Evolutionary conservation across 306 rosid genomes (phyloP).

Genomic region (Medicago arabica): DNA sequence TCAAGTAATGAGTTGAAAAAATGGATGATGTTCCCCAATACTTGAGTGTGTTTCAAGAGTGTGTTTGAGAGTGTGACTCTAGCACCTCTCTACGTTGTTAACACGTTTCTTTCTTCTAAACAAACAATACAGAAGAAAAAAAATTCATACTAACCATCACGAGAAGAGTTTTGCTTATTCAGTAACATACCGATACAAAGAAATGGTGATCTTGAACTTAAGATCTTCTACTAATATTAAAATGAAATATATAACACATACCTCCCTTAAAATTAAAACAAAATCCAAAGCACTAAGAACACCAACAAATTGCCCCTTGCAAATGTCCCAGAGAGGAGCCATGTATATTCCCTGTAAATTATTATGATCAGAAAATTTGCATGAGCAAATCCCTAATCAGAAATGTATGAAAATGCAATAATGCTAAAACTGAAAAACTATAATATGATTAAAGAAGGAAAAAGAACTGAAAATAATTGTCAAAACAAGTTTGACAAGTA

Average conservation of each 20-base stretch:
- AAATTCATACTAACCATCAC: constrained; percentile 3
- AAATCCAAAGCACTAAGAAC: constrained; percentile 85
- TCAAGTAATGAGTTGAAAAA: too few relatives aligned
- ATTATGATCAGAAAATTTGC: constrained; percentile 41
- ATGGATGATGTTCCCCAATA: too few relatives aligned
- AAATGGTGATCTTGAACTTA: constrained; percentile 30
- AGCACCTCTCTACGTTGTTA: too few relatives aligned
- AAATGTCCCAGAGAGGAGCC: constrained; percentile 93
- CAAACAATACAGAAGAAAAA: neutral
- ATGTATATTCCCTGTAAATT: constrained; percentile 73
- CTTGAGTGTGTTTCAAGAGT: too few relatives aligned
- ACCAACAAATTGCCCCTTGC: constrained; percentile 87
- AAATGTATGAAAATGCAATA: constrained; percentile 34
- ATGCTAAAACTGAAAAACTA: constrained; percentile 9
- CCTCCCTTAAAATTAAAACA: constrained; percentile 91
- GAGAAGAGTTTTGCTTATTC: neutral
- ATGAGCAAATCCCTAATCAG: constrained; percentile 38
- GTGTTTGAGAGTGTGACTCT: too few relatives aligned
- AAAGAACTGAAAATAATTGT: constrained; percentile 19
- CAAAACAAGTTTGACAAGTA: constrained; percentile 30
- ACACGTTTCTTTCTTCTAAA: constrained; percentile 10
- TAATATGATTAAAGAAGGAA: constrained; percentile 3
- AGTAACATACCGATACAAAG: constrained; percentile 28
- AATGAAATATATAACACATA: constrained; percentile 61
- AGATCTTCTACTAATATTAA: constrained; percentile 63